phyloP scores from a whole-genome alignment of 306 rosid genomes.

The Trifolium subterraneum region DNA sequence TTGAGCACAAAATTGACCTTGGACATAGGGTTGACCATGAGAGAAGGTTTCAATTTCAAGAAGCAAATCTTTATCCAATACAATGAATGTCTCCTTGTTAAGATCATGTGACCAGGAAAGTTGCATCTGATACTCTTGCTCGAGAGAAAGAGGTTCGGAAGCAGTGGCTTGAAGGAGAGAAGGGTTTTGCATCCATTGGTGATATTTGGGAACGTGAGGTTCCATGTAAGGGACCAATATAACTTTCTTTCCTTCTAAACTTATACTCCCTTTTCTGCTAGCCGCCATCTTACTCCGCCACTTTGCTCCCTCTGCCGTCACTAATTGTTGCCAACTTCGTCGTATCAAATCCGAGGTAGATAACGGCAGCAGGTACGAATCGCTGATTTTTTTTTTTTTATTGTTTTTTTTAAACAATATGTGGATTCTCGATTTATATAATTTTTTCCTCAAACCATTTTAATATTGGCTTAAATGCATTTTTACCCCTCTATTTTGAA shows the following conservation, averaged over 20 bases:
- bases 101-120: conserved; percentile 87
- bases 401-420: no score
- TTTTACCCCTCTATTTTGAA: no score
- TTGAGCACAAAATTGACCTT: no score
- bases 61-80: conserved; percentile 72
- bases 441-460: no score
- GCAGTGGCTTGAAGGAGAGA: conserved; percentile 86
- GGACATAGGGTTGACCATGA: conserved; percentile 73
- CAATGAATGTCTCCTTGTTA: conserved; percentile 76
- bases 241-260: conserved; percentile 74
- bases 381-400: no score
- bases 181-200: conserved; percentile 83
- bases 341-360: no score
- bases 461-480: no score
- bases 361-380: no score
- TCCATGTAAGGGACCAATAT: conserved; percentile 85
- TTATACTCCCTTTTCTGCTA: conserved; percentile 51
- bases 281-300: not conserved
- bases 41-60: conserved; percentile 64
- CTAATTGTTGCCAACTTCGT: no score
- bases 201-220: conserved; percentile 81
- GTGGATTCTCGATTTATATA: no score
- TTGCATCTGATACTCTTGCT: conserved; percentile 86
- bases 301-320: no score
- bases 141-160: conserved; percentile 84